Base-by-base conservation (phyloP, 257 asterid genomes). In the Linaria vulgaris region DNA sequence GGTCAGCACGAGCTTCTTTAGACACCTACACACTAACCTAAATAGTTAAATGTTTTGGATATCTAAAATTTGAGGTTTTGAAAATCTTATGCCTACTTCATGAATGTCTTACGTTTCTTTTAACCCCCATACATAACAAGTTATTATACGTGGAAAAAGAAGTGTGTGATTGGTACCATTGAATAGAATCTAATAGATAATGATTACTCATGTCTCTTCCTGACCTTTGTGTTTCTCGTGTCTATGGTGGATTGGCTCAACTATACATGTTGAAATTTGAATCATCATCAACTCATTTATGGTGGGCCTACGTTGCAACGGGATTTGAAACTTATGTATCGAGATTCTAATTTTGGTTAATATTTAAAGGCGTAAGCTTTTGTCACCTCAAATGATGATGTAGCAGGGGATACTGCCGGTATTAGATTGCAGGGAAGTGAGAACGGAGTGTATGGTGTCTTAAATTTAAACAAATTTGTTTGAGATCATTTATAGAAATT, bases 1-100 rank as follows among this genome's bases (percentile, higher is more conserved):
- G 96, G 99, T 94, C 47, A 80, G 96, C 70, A 27, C 63, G 16
- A 69, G 53, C 67, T 72, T 45, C 20, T 74, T 67, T 17, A n/a
- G 22, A 55, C 64, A 16, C 60, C 55, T 51, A 69, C 53, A 34
- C 24, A 16, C 31, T 60, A 23, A 43, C 16, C 1, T 52, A 24
- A n/a, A n/a, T n/a, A n/a, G n/a, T n/a, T 74, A 57, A 41, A 25
- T 58, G n/a, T n/a, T n/a, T 61, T 73, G 41, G 27, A 37, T 27
- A 52, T 50, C 23, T 58, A 58, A 24, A 59, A 49, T 1, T 25
- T 12, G 50, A 47, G 52, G 41, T 25, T 20, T 64, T 21, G 41
- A 38, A 8, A 51, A 27, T 34, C 19, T 25, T 65, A 46, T 46
- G 14, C 45, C 24, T 43, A 51, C 55, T 68, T 49, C 25, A 47